These are phyloP conservation scores for Sordaria brevicollis DNA, from an alignment of 495 filamentous ascomycete species.

Conservation along the genomic window DNA sequence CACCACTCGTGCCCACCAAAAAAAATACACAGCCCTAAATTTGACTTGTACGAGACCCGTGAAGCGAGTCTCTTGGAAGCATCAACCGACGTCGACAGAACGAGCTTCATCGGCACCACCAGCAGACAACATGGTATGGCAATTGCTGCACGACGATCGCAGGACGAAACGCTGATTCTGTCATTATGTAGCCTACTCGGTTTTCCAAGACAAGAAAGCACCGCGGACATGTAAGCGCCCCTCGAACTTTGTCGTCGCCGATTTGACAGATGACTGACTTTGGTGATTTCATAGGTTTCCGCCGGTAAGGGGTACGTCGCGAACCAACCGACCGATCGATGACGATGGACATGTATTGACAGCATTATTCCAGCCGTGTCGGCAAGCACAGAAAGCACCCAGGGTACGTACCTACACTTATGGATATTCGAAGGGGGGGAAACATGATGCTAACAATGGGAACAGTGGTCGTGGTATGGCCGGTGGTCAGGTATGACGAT, in stretches of 20 bases:
- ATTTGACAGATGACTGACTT: conserved; percentile 14
- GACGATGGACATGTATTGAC: conserved; percentile 14
- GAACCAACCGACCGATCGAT: conserved; percentile 11
- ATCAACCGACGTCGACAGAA: conserved; percentile 21
- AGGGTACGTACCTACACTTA: neutral
- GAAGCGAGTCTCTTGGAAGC: conserved; percentile 15
- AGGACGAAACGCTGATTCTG: conserved; percentile 14
- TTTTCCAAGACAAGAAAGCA: conserved; percentile 31
- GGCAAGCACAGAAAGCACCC: conserved; percentile 31
- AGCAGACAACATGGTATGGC: conserved; percentile 24
- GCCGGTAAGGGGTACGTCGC: conserved; percentile 29
- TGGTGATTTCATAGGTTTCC: conserved; percentile 19
- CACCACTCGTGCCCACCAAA: conserved; percentile 21
- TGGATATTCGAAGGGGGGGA: neutral
- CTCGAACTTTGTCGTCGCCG: neutral
- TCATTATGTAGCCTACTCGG: conserved; percentile 20
- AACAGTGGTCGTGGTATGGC: conserved; percentile 28
- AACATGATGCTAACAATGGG: neutral
- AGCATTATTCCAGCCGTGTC: conserved; percentile 17
- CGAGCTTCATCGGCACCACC: conserved; percentile 24
- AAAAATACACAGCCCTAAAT: conserved; percentile 28
- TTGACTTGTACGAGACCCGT: conserved; percentile 12
- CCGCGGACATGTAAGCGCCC: conserved; percentile 26
- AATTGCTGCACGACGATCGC: conserved; percentile 1
- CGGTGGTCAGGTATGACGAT: conserved; percentile 25